Evolutionary conservation across 805 yeast genomes (phyloP).

Genomic region (Ogataea trehaloabstinens): DNA sequence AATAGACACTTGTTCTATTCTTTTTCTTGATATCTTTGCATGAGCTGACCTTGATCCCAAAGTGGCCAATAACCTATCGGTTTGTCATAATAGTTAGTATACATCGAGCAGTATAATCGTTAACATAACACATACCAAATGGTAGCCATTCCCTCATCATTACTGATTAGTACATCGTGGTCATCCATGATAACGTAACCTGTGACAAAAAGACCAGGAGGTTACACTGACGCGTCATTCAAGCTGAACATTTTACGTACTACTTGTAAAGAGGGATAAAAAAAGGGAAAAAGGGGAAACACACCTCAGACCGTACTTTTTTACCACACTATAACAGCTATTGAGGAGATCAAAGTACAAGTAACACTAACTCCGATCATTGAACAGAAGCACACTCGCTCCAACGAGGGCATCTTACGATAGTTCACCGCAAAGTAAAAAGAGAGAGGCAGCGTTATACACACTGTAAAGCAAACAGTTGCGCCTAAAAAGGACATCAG

Average conservation of each 20-base stretch:
- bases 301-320: slow-evolving; percentile 6
- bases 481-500: slow-evolving; percentile 82
- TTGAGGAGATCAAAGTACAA: slow-evolving; percentile 59
- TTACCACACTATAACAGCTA: slow-evolving; percentile 41
- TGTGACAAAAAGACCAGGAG: too few species aligned
- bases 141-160: slow-evolving; percentile 26
- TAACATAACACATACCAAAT: slow-evolving; percentile 20
- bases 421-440: slow-evolving; percentile 64
- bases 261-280: not conserved
- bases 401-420: slow-evolving; percentile 38
- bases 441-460: slow-evolving; percentile 72
- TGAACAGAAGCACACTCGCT: slow-evolving; percentile 38
- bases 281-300: not conserved
- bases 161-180: slow-evolving; percentile 18
- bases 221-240: too few species aligned
- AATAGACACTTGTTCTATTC: slow-evolving; percentile 37
- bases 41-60: slow-evolving; percentile 23
- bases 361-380: slow-evolving; percentile 44
- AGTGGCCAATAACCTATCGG: slow-evolving; percentile 30
- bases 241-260: slow-evolving; percentile 2
- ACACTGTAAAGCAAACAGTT: slow-evolving; percentile 73
- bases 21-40: slow-evolving; percentile 28
- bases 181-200: too few species aligned
- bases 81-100: slow-evolving; percentile 2
- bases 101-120: not conserved